Evolutionary conservation across 768 basidiomycete genomes (phyloP).

Genomic region (Boletus tylopilopsis): DNA sequence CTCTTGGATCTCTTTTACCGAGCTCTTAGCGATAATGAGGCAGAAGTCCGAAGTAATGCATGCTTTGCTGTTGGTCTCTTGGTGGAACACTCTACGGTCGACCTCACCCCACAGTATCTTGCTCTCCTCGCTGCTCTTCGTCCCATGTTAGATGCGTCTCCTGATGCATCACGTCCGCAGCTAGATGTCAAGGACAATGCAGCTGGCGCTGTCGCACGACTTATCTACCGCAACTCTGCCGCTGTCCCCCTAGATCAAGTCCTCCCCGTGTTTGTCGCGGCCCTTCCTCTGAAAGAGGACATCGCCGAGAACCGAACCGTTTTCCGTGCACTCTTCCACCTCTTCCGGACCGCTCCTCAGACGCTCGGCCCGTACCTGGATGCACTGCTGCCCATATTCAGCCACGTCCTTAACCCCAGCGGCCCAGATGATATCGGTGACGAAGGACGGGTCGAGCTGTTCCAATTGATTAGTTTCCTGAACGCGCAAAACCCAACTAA

Average conservation of each 20-base stretch:
- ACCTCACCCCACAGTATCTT: constrained; percentile 79
- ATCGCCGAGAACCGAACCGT: constrained; percentile 85
- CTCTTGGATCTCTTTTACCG: constrained; percentile 82
- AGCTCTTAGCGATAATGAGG: constrained; percentile 77
- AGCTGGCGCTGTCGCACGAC: constrained; percentile 85
- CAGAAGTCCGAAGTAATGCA: constrained; percentile 95
- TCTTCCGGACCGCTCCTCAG: constrained; percentile 75
- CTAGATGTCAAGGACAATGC: constrained; percentile 96
- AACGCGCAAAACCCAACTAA: constrained; percentile 73
- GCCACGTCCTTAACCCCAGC: constrained; percentile 74
- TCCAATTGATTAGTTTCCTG: constrained; percentile 67
- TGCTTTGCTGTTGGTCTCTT: constrained; percentile 93
- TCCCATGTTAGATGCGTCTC: constrained; percentile 69
- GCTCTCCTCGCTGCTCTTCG: constrained; percentile 74
- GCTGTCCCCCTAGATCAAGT: constrained; percentile 90
- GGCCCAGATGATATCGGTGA: constrained; percentile 74
- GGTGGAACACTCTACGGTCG: constrained; percentile 78
- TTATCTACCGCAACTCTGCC: constrained; percentile 73
- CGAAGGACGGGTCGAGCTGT: constrained; percentile 72
- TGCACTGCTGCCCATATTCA: constrained; percentile 73
- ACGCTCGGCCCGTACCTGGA: constrained; percentile 75
- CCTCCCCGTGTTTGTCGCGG: constrained; percentile 75
- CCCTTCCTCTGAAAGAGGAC: constrained; percentile 86
- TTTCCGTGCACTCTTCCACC: constrained; percentile 84
- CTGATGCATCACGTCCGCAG: constrained; percentile 58